phyloP scores from a whole-genome alignment of 495 filamentous ascomycete genomes.

The Neurospora hispaniola region DNA sequence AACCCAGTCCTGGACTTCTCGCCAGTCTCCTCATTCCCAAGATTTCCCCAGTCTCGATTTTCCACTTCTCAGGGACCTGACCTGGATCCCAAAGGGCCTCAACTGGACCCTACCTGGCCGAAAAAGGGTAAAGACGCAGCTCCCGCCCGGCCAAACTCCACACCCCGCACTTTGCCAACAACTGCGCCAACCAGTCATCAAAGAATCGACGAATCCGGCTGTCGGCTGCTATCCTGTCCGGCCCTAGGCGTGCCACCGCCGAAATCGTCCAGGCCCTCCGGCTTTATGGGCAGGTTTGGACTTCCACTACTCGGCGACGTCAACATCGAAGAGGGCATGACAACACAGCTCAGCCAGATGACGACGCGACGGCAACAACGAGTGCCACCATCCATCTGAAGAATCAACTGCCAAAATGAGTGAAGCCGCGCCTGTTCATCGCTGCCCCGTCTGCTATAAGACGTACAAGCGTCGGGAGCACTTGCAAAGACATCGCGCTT shows the following conservation, averaged over 20 bases:
- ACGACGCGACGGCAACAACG: neutral
- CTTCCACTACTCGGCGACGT: neutral
- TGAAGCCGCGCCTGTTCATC: slow-evolving; percentile 8
- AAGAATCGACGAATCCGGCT: neutral
- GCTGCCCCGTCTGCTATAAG: slow-evolving; percentile 23
- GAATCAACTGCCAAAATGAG: neutral
- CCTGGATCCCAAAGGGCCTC: neutral
- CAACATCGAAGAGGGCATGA: neutral
- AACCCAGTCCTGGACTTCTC: neutral
- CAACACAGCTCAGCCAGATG: neutral
- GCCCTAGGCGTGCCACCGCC: neutral
- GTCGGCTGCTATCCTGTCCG: neutral
- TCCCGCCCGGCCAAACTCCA: neutral
- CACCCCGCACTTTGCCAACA: neutral
- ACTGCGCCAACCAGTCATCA: neutral
- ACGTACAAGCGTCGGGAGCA: slow-evolving; percentile 25
- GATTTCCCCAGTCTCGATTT: neutral
- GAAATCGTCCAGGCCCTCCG: neutral
- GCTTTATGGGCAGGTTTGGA: neutral
- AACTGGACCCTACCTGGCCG: neutral
- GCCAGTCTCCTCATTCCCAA: neutral
- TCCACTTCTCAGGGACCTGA: neutral
- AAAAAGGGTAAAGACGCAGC: neutral
- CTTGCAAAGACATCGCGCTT: slow-evolving; percentile 19
- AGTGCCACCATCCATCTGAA: neutral